Evolutionary conservation across 2,329 filamentous ascomycete species (phyloP), one percentile per base, ranked within the genome.

Genomic region (Scedosporium boydii): DNA sequence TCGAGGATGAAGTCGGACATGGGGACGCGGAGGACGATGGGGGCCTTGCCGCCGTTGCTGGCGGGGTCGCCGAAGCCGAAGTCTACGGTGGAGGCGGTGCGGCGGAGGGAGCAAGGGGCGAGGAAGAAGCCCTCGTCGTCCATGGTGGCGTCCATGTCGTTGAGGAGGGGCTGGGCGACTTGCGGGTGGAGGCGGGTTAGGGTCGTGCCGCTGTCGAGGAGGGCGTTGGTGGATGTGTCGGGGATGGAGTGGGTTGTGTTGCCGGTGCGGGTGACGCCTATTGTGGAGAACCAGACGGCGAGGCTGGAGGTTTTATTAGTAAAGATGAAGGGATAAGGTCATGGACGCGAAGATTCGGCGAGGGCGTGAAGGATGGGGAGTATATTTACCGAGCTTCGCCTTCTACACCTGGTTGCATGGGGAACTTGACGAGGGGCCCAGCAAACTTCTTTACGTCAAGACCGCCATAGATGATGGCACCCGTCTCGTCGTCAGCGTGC

Each of bases 141-240:
- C 21, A 74, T 69, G 29, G 68, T 41, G 0, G 76, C 79, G 12
- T 73, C 72, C 41, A 84, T 77, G 23, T 73, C 72, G 4, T 71
- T 64, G 1, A 79, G 75, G 4, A 84, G 73, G 2, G 74, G 74
- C 5, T 66, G 62, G 18, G 79, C 78, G 10, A 81, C 69, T 1
- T 69, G 48, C 12, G 72, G 67, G 27, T 80, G 80, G 51, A 84
- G 74, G 23, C 78, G 75, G 3, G 73, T 77, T 12, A 83, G 69
- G 1, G 81, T 82, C 1, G 80, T 80, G 59, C 82, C 82, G 2
- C 78, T 80, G 71, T 84, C 82, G 60, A 84, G 74, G 69, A 81
- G 74, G 21, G 80, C 75, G 55, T 73, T 75, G 14, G 73, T 67
- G 29, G 79, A 76, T 1, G 62, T 64, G 1, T 62, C 53, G 1